Base-by-base conservation (phyloP, 768 basidiomycete genomes). In the Suillus lakei region DNA sequence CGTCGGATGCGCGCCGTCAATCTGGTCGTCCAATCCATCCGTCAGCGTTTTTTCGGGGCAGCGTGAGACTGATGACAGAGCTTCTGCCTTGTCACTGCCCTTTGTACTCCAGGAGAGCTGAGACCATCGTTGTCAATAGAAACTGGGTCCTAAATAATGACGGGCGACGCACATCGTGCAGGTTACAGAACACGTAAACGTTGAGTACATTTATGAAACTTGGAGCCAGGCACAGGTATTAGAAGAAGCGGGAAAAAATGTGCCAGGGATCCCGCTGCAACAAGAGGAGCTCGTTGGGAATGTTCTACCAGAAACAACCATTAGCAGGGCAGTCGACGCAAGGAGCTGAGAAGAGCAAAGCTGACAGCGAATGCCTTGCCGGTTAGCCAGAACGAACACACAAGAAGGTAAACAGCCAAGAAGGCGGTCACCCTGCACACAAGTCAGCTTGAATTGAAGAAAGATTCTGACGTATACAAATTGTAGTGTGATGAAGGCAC, bases 171-270 rank as follows among this genome's bases (percentile, higher is more conserved):
- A 92, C 92, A 77, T 96, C 95, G 75, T 95, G 95, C 78, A 98
- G 81, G 79, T 98, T 98, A 80, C 95, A 98, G 84, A 98, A 98
- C 0, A 96, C 96, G 75, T 98, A 98, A 43, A 96, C 93, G 78
- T 97, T 97, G 71, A 97, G 85, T 53, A 99, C 91, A 75, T 98
- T 98, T 41, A 91, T 96, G 81, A 97, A 97, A 70, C 91, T 93
- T 1, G 94, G 93, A 13, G 97, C 97, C 64, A 99, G 78, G 72
- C 89, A 90, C 59, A 97, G 81, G 74, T 96, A 97, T 75, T 96
- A 96, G 70, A 91, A 80, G 84, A 98, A 95, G 70, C 93, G 95
- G 30, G 93, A 93, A 78, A 96, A 90, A 89, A 99, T 91, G 78
- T 98, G 96, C 96, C 96, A 98, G 5, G 96, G 96, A 78, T 98